Conservation (phyloP, 140 eudicot species). For the Flaveria floridana region DNA sequence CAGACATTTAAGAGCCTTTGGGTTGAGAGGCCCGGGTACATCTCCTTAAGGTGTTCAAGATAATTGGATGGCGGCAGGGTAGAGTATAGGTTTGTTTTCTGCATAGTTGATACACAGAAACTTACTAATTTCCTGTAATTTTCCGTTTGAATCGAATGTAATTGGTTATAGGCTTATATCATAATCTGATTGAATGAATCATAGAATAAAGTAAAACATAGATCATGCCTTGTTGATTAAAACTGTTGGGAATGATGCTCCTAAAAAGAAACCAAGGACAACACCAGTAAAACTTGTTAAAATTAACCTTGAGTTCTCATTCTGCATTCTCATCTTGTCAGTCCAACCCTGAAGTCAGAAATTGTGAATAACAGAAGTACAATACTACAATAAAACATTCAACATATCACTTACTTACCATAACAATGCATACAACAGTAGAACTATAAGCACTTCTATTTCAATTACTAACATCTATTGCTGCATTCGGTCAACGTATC, state of each 20-base stretch:
- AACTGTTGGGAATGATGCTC: slow-evolving; percentile 53
- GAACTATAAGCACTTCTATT: not conserved
- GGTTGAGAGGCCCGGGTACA: slow-evolving; percentile 76
- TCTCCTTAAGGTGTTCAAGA: slow-evolving; percentile 51
- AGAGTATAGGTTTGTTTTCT: slow-evolving; percentile 46
- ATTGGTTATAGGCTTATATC: not conserved
- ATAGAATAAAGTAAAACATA: not conserved
- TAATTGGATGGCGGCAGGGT: slow-evolving; percentile 40
- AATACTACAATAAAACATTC: not conserved
- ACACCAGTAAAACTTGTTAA: slow-evolving; percentile 56
- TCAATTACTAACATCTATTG: not conserved
- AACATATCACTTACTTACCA: not conserved
- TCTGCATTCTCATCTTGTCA: slow-evolving; percentile 41
- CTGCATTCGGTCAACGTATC: not conserved
- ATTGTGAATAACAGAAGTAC: not conserved
- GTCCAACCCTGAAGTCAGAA: slow-evolving; percentile 28
- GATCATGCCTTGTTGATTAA: slow-evolving; percentile 52
- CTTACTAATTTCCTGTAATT: not conserved
- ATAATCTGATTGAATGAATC: not conserved
- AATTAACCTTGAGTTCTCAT: slow-evolving; percentile 58
- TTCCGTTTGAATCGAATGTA: not conserved
- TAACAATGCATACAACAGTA: slow-evolving; percentile 16
- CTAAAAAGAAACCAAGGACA: slow-evolving; percentile 69
- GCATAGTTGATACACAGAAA: slow-evolving; percentile 4
- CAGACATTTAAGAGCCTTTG: slow-evolving; percentile 59